Percentiles rank a stretch among this genome's conserved stretches.
Evolutionary conservation across 352 stramenopile species (phyloP).

Genomic region (Phytophthora foliorum): DNA sequence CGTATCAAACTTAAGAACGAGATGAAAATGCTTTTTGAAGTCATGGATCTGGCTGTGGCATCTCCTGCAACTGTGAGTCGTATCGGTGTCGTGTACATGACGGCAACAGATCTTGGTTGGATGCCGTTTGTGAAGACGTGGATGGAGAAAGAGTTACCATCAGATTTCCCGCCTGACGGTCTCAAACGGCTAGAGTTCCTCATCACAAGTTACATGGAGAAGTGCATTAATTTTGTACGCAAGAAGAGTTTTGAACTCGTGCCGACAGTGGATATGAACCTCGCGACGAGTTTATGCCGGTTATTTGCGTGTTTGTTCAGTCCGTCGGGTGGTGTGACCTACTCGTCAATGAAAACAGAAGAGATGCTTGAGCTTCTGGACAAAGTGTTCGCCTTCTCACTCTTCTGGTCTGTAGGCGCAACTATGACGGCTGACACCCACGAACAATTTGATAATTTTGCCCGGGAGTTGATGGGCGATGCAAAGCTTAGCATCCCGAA

Average conservation of each 20-base stretch:
- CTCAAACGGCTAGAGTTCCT: constrained; percentile 55
- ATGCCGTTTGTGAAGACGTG: constrained; percentile 93
- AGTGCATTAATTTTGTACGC: constrained; percentile 81
- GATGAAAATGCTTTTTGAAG: constrained; percentile 96
- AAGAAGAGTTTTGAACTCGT: constrained; percentile 87
- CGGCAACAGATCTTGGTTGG: constrained; percentile 90
- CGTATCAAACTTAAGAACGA: constrained; percentile 90
- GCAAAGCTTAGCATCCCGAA: constrained; percentile 67
- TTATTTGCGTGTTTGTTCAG: constrained; percentile 89
- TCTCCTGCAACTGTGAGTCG: constrained; percentile 92
- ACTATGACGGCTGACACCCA: constrained; percentile 86
- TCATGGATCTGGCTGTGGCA: constrained; percentile 93
- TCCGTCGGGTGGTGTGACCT: constrained; percentile 39
- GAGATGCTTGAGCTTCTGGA: constrained; percentile 66
- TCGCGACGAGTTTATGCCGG: constrained; percentile 89
- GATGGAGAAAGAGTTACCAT: constrained; percentile 73
- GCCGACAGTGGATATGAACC: constrained; percentile 91
- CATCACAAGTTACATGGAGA: constrained; percentile 72
- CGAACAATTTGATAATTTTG: constrained; percentile 83
- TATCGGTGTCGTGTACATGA: constrained; percentile 85
- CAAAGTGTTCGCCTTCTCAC: constrained; percentile 90
- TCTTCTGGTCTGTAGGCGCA: constrained; percentile 93
- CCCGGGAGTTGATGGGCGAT: constrained; percentile 65
- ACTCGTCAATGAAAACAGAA: constrained; percentile 39
- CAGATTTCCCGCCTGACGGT: constrained; percentile 48